Conservation (phyloP, 441 rosid species). For the Macaranga tanarius region DNA sequence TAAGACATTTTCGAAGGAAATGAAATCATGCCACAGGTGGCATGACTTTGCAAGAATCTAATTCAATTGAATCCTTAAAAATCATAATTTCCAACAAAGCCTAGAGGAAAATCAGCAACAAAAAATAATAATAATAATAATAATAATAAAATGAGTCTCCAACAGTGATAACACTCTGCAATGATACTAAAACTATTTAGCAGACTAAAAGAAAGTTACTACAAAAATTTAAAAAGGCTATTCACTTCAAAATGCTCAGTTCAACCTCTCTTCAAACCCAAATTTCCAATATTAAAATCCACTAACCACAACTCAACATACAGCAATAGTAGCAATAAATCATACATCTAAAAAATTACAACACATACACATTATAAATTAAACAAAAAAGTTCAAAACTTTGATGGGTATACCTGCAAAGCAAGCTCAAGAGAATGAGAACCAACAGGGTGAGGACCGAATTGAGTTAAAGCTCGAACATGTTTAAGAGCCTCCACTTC, state of each 20-base stretch:
- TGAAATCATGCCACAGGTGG: too few species aligned
- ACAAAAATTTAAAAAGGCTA: background rate
- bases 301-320: background rate
- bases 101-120: background rate
- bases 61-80: too few species aligned
- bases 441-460: slow-evolving; percentile 88
- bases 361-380: background rate
- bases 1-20: too few species aligned
- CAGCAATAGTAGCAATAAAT: background rate
- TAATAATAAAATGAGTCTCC: background rate
- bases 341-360: background rate
- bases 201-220: background rate
- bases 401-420: slow-evolving; percentile 42
- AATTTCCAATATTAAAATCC: background rate
- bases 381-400: background rate
- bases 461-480: slow-evolving; percentile 66
- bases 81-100: background rate
- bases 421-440: slow-evolving; percentile 75
- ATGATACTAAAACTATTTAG: background rate
- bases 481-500: slow-evolving; percentile 80
- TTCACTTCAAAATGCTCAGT: too few species aligned
- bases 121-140: background rate
- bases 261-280: background rate
- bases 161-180: slow-evolving; percentile 1
- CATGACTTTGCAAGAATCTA: too few species aligned